Evolutionary conservation across 257 asterid genomes (phyloP), one percentile per base, ranked within the genome.

Genomic region (Solanum peruvianum): DNA sequence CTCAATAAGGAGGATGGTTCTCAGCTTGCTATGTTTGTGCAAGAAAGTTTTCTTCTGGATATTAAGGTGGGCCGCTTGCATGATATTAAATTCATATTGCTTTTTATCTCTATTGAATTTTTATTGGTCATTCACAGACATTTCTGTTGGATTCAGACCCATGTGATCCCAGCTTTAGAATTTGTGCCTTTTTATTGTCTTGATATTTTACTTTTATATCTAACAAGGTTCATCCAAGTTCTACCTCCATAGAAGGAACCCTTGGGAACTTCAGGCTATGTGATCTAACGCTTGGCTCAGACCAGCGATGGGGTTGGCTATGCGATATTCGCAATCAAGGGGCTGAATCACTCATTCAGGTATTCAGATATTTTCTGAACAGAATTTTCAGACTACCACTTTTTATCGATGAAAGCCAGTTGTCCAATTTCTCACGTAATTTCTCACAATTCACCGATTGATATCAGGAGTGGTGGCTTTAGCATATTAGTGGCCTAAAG

Each of bases 1-100:
- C 98, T 97, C 88, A 97, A 97, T 86, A 95, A 93, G 91, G 99
- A 96, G 94, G 99, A 96, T 87, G 99, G 95, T 82, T 90, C 99
- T 92, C 98, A 93, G 92, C 98, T 97, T 86, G 99, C 99, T 80
- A 95, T 97, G 99, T 91, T 97, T 69, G 98, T 95, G 91, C 99
- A 95, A 93, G 99, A 97, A 94, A 93, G 95, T 89, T 97, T 97
- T 92, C 90, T 94, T 87, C 88, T 96, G 88, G 98, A 96, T 92
- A 89, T 96, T 73, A 97, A 97, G 99, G 99, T 97, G 91, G 84
- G 91, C 16, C 71, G 23, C 35, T 88, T 85, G 29, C 85, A 27
- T 62, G 23, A n/a, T 70, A 21, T 85, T 27, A 47, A 86, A 71
- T 71, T 42, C 70, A 27, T 86, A 35, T 31, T 85, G 66, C 82